Evolutionary conservation across 2,329 filamentous ascomycete species (phyloP), one percentile per base, ranked within the genome.

Genomic region (Aschersonia sp.): DNA sequence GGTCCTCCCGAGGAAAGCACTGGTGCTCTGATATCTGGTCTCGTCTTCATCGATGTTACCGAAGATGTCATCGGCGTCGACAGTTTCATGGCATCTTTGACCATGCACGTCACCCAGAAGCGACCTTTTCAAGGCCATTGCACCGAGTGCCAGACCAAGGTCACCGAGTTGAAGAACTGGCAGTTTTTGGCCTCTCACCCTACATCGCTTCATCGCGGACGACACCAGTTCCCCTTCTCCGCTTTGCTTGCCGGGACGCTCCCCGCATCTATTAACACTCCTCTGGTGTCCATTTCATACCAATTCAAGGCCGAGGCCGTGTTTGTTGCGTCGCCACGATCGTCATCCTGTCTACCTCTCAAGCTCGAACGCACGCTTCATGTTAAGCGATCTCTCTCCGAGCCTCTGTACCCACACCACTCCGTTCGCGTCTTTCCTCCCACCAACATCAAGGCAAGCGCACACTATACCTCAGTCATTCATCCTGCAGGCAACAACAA

Each of bases 351-450:
- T 45, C 47, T 59, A 5, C 58, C 65, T 30, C 73, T 86, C 58
- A 78, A 73, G 55, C 77, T 87, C 57, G 74, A 77, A 51, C 78
- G 80, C 57, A 74, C 76, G 8, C 70, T 97, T 43, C 72, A 81
- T 48, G 76, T 97, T 55, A 83, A 83, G 67, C 85, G 90, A 51
- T 84, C 88, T 35, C 77, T 97, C 30, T 74, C 68, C 6, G 66
- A 83, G 47, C 79, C 86, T 3, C 84, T 87, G 45, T 73, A 77
- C 47, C 87, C 94, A 51, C 90, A 94, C 66, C 83, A 89, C 66
- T 94, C 86, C 12, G 81, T 95, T 52, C 87, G 90, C 59, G 85
- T 97, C 59, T 98, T 98, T 67, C 92, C 90, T 44, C 90, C 92
- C 0, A 98, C 92, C 55, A 92, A 94, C 66, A 82, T 98, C 58